Conservation (phyloP, 1,139 yeast genomes). For the Protomyces gravidus region DNA sequence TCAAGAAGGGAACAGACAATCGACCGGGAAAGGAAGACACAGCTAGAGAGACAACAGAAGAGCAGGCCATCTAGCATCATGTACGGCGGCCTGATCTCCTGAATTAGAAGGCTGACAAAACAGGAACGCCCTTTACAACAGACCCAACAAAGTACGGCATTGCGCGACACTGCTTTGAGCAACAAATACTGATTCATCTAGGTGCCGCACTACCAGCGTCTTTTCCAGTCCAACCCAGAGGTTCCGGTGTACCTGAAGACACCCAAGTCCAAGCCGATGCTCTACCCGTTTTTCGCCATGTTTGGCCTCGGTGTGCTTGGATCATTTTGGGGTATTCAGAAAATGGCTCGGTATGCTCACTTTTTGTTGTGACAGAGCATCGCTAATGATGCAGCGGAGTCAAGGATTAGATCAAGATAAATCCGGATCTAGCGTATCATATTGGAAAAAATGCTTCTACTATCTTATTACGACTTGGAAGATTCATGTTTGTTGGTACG, state of each 20-base stretch:
- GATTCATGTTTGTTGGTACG: too few relatives aligned
- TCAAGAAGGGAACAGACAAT: neutral
- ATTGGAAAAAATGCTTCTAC: too few relatives aligned
- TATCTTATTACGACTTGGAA: too few relatives aligned
- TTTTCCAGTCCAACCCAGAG: slow-evolving; percentile 42
- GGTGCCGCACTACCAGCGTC: slow-evolving; percentile 43
- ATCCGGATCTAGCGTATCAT: too few relatives aligned
- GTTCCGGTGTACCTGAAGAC: slow-evolving; percentile 45
- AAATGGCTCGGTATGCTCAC: slow-evolving; percentile 24
- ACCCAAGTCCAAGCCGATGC: slow-evolving; percentile 67
- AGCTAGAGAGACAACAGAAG: neutral
- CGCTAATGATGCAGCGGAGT: slow-evolving; percentile 8
- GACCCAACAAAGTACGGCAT: slow-evolving; percentile 15
- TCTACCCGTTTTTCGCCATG: slow-evolving; percentile 86
- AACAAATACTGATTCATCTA: too few relatives aligned
- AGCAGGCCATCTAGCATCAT: neutral
- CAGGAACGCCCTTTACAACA: slow-evolving; percentile 26
- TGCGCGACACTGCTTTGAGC: neutral
- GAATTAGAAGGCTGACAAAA: neutral
- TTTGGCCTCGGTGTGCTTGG: slow-evolving; percentile 42
- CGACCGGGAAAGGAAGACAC: neutral
- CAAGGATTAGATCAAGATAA: slow-evolving; percentile 18
- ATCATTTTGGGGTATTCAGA: slow-evolving; percentile 17
- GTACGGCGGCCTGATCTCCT: neutral
- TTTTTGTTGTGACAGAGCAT: neutral